Evolutionary conservation across 805 yeast species (phyloP), one percentile per base, ranked within the genome.

Genomic region (Candida tibetensis): DNA sequence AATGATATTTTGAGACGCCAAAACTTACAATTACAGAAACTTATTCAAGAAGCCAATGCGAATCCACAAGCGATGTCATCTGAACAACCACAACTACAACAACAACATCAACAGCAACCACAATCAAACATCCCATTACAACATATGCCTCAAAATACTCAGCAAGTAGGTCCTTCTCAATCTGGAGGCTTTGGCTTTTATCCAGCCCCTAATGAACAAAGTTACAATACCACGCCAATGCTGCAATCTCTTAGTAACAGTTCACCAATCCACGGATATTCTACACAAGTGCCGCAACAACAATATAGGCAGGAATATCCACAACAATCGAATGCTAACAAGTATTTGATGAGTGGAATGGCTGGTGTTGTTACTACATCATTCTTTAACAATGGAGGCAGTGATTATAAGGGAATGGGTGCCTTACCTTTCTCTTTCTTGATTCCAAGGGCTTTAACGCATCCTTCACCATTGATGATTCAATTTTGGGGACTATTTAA

Each of bases 281-380:
- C 17, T 4, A 39, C 37, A 12, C 39, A 33, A 15, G 31, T 10
- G n/a, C 25, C 28, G 14, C 45, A 47, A 23, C 57, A 49, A 17
- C 55, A 41, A 37, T 13, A 30, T n/a, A 43, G 28, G 14, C 42
- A 39, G 16, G 33, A 18, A 27, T 21, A 32, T 9, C 38, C 40
- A 16, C 45, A 36, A 30, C 37, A 49, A 18, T 27, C 30, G 13
- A 71, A 8, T 6, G 37, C 51, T 12, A 74, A 71, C 44, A 80
- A 78, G 53, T 51, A 76, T 18, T 54, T 82, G 30, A 52, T 82
- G 44, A 87, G 86, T 12, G 82, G 85, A 15, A 66, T 81, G 66
- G 81, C 84, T 17, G 69, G 80, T 36, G 69, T 81, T 50, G 70
- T 79, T 62, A 86, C 86, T 18, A 72, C 82, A 2, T 74, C 83